Conservation (phyloP, 1,139 yeast genomes). For the Saccharomyces hybrid region DNA sequence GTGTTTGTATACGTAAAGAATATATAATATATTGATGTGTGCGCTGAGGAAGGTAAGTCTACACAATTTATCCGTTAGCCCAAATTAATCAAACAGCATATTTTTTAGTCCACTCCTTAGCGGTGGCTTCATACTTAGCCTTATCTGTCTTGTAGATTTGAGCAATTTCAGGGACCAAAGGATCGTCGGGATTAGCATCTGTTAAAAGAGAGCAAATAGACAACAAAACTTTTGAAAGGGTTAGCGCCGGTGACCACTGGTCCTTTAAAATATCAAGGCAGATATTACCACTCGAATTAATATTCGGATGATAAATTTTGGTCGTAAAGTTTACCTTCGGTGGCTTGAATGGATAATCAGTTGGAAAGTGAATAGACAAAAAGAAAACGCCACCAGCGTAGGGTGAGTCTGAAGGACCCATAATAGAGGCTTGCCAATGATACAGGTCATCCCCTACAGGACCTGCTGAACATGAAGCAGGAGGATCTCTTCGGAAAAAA, state of each 20-base stretch:
- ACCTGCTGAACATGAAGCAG: conserved; percentile 97
- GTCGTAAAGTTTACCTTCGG: conserved; percentile 88
- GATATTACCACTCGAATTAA: conserved; percentile 72
- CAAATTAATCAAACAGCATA: conserved; percentile 62
- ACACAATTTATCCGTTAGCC: neutral
- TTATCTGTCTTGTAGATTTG: conserved; percentile 93
- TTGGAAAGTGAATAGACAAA: conserved; percentile 85
- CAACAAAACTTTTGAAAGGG: conserved; percentile 78
- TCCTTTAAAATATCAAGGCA: conserved; percentile 40
- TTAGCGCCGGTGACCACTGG: conserved; percentile 65
- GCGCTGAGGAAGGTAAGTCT: neutral
- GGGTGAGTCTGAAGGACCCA: conserved; percentile 94
- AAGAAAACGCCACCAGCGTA: conserved; percentile 90
- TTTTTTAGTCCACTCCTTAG: conserved; percentile 97
- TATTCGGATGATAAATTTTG: conserved; percentile 84
- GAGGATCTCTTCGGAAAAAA: conserved; percentile 42
- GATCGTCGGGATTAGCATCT: conserved; percentile 98
- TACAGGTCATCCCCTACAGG: conserved; percentile 94
- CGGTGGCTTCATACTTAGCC: conserved; percentile 91
- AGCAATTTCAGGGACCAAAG: conserved; percentile 96
- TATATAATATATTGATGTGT: neutral
- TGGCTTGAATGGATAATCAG: conserved; percentile 91
- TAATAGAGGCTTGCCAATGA: conserved; percentile 95
- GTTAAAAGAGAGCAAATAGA: conserved; percentile 87
- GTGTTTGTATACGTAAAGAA: neutral